Conservation (phyloP, 139 green algal genomes). For the Volvox africanus region DNA sequence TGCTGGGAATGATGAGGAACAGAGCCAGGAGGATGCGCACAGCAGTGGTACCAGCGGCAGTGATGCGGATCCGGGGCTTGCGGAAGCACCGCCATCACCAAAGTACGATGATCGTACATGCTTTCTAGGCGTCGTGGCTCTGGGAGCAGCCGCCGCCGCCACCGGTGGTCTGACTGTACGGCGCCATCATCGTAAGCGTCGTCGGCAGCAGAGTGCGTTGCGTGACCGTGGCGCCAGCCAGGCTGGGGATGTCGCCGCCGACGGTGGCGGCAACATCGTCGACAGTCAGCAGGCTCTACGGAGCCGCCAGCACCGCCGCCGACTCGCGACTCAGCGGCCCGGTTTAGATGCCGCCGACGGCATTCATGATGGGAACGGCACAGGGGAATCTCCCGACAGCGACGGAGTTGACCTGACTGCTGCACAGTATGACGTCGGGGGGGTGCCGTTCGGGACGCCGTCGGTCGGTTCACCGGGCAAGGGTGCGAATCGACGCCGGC, state of each 20-base stretch:
- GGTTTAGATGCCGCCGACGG: neutral
- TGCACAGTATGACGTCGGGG: constrained; percentile 8
- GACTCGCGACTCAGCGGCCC: neutral
- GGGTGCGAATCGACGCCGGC: neutral
- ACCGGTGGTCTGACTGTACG: constrained; percentile 4
- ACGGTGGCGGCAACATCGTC: neutral
- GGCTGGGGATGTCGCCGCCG: neutral
- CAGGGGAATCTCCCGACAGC: neutral
- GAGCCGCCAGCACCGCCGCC: constrained; percentile 21
- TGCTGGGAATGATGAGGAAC: neutral
- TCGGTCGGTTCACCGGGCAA: neutral
- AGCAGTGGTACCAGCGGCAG: neutral
- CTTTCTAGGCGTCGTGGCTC: constrained; percentile 55
- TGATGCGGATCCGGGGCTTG: constrained; percentile 56
- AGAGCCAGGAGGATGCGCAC: neutral
- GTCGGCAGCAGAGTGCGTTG: neutral
- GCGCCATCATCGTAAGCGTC: constrained; percentile 4
- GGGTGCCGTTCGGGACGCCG: neutral
- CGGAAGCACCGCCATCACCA: constrained; percentile 83
- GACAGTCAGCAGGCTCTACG: neutral
- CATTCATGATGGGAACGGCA: neutral
- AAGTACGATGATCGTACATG: constrained; percentile 96
- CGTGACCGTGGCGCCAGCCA: neutral
- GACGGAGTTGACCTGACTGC: neutral
- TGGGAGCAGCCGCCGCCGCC: neutral